A percentile compares a stretch with the other conserved stretches of the same genome.
These are phyloP conservation scores for Pythium insidiosum DNA, from an alignment of 352 stramenopile genomes.

Conservation along the genomic window DNA sequence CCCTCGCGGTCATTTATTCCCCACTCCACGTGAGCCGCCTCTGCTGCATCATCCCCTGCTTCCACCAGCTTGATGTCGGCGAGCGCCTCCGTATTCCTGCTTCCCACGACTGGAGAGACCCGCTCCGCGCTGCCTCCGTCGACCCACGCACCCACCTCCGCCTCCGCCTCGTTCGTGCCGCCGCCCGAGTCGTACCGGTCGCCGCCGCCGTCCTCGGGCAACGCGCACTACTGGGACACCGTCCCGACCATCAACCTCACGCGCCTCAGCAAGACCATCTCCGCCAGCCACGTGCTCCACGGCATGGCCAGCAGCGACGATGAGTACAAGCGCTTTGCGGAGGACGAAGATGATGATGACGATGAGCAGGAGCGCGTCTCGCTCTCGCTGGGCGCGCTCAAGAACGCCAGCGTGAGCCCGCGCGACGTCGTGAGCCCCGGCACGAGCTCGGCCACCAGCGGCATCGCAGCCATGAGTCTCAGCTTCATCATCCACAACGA, in stretches of 20 bases:
- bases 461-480: conserved; percentile 73
- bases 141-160: no score
- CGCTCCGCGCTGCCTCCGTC: no score
- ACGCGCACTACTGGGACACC: conserved; percentile 8
- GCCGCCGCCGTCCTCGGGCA: conserved; percentile 12
- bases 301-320: conserved; percentile 28
- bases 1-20: conserved; percentile 20
- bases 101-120: no score
- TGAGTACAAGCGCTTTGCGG: conserved; percentile 20
- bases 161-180: conserved; percentile 12
- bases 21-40: conserved; percentile 16
- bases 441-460: conserved; percentile 21
- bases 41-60: conserved; percentile 1
- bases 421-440: conserved; percentile 12
- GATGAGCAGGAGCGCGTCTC: not conserved
- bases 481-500: conserved; percentile 78
- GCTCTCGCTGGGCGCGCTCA: not conserved
- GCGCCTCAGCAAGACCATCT: conserved; percentile 31
- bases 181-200: conserved; percentile 22
- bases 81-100: conserved; percentile 25
- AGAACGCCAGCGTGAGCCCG: conserved; percentile 3
- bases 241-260: conserved; percentile 27
- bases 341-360: conserved; percentile 1
- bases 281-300: conserved; percentile 29
- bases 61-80: conserved; percentile 27